Conservation (phyloP, 176 grass and related monocot species). For the Triticum monococcum region DNA sequence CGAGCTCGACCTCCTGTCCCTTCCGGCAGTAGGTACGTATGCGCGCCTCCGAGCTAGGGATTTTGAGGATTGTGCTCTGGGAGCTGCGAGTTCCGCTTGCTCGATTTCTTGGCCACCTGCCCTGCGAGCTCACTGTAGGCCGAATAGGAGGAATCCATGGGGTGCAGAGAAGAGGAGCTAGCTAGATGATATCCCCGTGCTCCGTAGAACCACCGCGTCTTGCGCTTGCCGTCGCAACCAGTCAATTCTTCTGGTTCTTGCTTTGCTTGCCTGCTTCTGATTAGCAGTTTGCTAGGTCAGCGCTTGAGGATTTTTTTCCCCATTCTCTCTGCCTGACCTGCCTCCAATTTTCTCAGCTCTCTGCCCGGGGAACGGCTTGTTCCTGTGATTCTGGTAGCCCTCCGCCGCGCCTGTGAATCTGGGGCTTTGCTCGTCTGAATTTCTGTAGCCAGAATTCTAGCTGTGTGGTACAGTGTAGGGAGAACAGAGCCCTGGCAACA, state of each 20-base stretch:
- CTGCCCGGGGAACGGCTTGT: not conserved
- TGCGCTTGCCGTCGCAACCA: too few relatives aligned
- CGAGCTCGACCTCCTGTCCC: not conserved
- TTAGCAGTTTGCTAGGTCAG: not conserved
- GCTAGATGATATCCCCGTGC: not conserved
- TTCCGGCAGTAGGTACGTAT: constrained; percentile 1
- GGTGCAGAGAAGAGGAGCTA: not conserved
- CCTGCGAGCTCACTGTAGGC: not conserved
- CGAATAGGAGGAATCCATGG: not conserved
- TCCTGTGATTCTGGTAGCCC: not conserved
- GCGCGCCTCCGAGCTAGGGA: not conserved
- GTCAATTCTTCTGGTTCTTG: not conserved
- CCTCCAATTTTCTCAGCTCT: not conserved
- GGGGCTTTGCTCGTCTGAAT: not conserved
- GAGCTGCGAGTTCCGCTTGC: not conserved
- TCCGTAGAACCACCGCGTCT: not conserved
- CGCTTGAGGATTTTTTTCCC: not conserved
- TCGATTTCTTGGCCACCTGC: not conserved
- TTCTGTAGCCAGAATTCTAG: not conserved
- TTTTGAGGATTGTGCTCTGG: not conserved
- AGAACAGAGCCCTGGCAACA: not conserved
- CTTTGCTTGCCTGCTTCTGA: not conserved
- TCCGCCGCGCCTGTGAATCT: not conserved
- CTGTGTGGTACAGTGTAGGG: not conserved
- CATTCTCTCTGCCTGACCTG: not conserved